Evolutionary conservation across 1,139 yeast genomes (phyloP), one percentile per base, ranked within the genome.

Genomic region (Debaryomyces udenii): DNA sequence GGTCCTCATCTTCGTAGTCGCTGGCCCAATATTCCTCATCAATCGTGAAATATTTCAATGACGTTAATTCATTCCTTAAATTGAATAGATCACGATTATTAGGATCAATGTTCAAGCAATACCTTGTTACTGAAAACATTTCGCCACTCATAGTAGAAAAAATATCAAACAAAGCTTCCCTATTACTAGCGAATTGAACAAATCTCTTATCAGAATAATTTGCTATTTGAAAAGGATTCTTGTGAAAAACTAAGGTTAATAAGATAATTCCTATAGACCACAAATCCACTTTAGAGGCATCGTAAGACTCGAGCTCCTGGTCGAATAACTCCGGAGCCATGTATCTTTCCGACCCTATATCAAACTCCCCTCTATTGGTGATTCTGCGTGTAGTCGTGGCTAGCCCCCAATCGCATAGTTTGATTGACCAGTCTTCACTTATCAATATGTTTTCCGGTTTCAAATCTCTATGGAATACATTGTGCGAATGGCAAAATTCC

Each of bases 271-370:
- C 99, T 46, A 88, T 68, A 1, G 97, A 84, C 99, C 99, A 93
- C 43, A 91, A 74, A 65, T 93, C 99, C 38, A 87, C 87, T 62
- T 87, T 86, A 18, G 86, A 81, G 14, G 97, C 93, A 56, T 86
- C 89, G 62, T 93, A 93, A 35, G 74, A 70, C 31, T 77, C 78
- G 37, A 80, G 69, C 39, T 78, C 74, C 18, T 69, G 62, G 52
- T 84, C 89, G 56, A 86, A 80, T 41, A 91, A 70, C 59, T 93
- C 99, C 0, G 99, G 99, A 0, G 98, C 96, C 99, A 93, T 93
- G 63, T 93, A 93, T 46, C 97, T 74, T 62, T 91, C 97, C 37
- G 93, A 83, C 17, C 99, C 99, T 44, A 91, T 87, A 49, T 91
- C 96, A 61, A 90, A 87, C 55, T 91, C 97, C 38, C 55, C 59